These are phyloP conservation scores for Aspergillus brasiliensis DNA, from an alignment of 2,329 filamentous ascomycete genomes.

Conservation along the genomic window DNA sequence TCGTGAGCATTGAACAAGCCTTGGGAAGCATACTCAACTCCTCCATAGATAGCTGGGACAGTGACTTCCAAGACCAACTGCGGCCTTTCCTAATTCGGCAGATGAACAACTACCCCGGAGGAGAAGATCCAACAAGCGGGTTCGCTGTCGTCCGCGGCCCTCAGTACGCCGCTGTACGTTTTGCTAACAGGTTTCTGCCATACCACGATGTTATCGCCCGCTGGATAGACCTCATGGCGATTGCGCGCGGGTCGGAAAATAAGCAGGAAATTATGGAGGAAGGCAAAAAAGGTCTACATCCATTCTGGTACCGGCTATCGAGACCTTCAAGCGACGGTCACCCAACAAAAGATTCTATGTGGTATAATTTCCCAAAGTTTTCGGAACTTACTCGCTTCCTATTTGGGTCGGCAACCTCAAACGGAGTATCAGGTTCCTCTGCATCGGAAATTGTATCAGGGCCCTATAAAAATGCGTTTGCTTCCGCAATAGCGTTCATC, in stretches of 20 bases:
- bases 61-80: constrained; percentile 46
- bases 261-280: constrained; percentile 86
- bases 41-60: constrained; percentile 51
- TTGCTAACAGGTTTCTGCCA: constrained; percentile 83
- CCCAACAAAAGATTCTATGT: constrained; percentile 50
- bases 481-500: constrained; percentile 70
- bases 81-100: constrained; percentile 67
- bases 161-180: constrained; percentile 80
- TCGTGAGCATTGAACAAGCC: constrained; percentile 86
- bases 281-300: constrained; percentile 82
- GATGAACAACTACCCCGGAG: constrained; percentile 57
- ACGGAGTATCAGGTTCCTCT: constrained; percentile 38
- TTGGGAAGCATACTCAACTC: constrained; percentile 74
- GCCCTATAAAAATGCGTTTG: constrained; percentile 56
- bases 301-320: constrained; percentile 69
- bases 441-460: constrained; percentile 30
- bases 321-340: constrained; percentile 54
- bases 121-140: constrained; percentile 40
- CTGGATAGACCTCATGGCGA: constrained; percentile 85
- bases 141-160: constrained; percentile 67
- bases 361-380: constrained; percentile 45
- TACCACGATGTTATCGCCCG: constrained; percentile 77
- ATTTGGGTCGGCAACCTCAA: constrained; percentile 27
- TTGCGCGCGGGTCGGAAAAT: constrained; percentile 64
- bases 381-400: constrained; percentile 36